phyloP scores from a whole-genome alignment of 805 yeast species.

The Metschnikowia peoriensis region DNA sequence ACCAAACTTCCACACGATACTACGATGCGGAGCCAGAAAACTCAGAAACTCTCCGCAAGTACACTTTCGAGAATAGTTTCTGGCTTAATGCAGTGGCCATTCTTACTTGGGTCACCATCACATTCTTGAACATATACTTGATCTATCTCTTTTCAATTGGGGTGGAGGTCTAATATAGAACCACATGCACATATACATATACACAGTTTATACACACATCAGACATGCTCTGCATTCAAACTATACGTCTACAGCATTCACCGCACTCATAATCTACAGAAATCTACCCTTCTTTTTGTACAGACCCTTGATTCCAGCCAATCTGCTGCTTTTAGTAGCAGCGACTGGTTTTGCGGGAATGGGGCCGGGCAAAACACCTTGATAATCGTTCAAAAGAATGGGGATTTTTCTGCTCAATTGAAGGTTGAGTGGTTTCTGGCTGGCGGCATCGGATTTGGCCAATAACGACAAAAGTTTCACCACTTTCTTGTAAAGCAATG shows the following conservation, averaged over 20 bases:
- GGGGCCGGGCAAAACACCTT: slow-evolving; percentile 75
- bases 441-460: slow-evolving; percentile 28
- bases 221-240: neutral
- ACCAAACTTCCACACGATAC: slow-evolving; percentile 7
- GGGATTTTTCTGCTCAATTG: slow-evolving; percentile 52
- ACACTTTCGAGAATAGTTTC: slow-evolving; percentile 40
- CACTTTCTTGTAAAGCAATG: slow-evolving; percentile 29
- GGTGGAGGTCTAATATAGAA: slow-evolving; percentile 29
- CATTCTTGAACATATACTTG: slow-evolving; percentile 40
- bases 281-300: slow-evolving; percentile 32
- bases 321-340: slow-evolving; percentile 24
- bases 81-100: slow-evolving; percentile 32
- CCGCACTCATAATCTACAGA: neutral
- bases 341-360: slow-evolving; percentile 23
- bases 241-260: neutral
- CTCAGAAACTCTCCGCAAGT: slow-evolving; percentile 17
- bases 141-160: slow-evolving; percentile 42
- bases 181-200: neutral
- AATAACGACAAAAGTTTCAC: slow-evolving; percentile 32
- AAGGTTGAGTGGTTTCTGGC: slow-evolving; percentile 26
- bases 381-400: slow-evolving; percentile 66
- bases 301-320: slow-evolving; percentile 40
- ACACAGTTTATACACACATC: neutral
- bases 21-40: slow-evolving; percentile 6
- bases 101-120: slow-evolving; percentile 40